phyloP scores from a whole-genome alignment of 768 basidiomycete genomes.

The Dictyophora rubrovolvata region DNA sequence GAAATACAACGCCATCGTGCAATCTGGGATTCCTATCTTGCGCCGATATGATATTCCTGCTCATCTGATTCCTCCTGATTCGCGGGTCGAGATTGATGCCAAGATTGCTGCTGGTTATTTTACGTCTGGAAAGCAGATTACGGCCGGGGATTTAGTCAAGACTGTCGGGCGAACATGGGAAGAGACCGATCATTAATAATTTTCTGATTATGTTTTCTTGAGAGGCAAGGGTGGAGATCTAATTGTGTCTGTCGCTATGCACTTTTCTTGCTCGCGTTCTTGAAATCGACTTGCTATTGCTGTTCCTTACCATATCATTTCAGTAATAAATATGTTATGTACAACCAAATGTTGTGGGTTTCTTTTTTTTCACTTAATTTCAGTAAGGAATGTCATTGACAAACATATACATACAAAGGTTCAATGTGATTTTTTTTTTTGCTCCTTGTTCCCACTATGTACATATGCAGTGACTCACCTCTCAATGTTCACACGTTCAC shows the following conservation, averaged over 20 bases:
- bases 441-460: neutral
- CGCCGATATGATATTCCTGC: slow-evolving; percentile 84
- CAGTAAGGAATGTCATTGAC: too few species aligned
- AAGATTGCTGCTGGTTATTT: slow-evolving; percentile 95
- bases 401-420: too few species aligned
- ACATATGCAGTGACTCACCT: neutral
- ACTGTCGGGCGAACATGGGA: slow-evolving; percentile 88
- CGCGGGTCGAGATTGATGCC: slow-evolving; percentile 90
- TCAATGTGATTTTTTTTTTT: too few species aligned
- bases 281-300: too few species aligned
- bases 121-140: slow-evolving; percentile 66
- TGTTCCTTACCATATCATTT: neutral
- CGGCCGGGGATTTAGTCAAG: slow-evolving; percentile 69
- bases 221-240: too few species aligned
- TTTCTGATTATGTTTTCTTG: neutral
- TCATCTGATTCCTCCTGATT: slow-evolving; percentile 82
- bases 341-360: neutral
- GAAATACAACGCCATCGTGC: slow-evolving; percentile 94
- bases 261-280: too few species aligned
- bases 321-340: neutral
- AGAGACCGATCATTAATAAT: slow-evolving; percentile 64
- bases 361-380: too few species aligned
- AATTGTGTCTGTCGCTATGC: too few species aligned
- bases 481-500: neutral
- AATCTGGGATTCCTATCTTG: slow-evolving; percentile 74